Conservation (phyloP, 2,329 filamentous ascomycete species). For the Cladosporium austrohemisphaericum region DNA sequence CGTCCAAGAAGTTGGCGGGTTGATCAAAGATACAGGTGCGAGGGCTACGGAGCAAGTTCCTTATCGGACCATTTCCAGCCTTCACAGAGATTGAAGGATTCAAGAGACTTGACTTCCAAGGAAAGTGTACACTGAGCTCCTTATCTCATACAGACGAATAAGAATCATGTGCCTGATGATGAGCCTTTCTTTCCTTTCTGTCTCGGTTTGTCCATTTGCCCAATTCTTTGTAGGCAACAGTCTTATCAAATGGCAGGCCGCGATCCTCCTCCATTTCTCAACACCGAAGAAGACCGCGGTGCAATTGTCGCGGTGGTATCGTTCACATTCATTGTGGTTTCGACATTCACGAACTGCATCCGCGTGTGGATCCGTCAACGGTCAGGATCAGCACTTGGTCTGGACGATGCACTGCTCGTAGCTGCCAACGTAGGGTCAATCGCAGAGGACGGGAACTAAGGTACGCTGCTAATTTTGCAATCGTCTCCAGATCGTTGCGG, state of each 20-base stretch:
- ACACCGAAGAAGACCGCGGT: neutral
- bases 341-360: neutral
- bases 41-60: too few species aligned
- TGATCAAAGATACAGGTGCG: too few species aligned
- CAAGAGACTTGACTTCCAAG: too few species aligned
- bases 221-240: neutral
- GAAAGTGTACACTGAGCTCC: too few species aligned
- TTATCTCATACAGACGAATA: too few species aligned
- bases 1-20: too few species aligned
- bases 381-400: neutral
- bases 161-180: too few species aligned
- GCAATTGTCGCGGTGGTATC: neutral
- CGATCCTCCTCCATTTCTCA: slow-evolving; percentile 1
- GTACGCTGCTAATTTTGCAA: neutral
- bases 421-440: neutral
- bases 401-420: neutral
- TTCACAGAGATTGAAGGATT: too few species aligned
- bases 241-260: neutral
- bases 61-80: too few species aligned
- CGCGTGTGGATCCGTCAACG: neutral
- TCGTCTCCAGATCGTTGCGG: neutral
- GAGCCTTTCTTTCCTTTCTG: too few species aligned
- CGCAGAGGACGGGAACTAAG: neutral
- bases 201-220: too few species aligned
- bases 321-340: neutral